Evolutionary conservation across 495 filamentous ascomycete species (phyloP), one percentile per base, ranked within the genome.

Genomic region (Tirmania nivea): DNA sequence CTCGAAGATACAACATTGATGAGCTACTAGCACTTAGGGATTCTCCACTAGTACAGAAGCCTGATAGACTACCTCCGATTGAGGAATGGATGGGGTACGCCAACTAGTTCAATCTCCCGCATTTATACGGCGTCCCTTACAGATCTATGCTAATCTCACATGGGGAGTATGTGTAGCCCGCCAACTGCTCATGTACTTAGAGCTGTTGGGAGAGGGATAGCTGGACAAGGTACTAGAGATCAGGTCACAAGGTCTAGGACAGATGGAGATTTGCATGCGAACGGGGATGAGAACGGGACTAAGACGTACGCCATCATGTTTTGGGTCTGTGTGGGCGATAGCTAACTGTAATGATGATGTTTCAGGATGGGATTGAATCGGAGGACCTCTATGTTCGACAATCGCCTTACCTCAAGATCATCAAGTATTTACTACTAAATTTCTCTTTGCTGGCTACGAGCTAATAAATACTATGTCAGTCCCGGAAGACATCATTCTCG

Each of bases 61-160:
- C 90, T 35, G 67, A 77, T 49, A 73, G 72, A 51, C 75, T 99
- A 45, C 90, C 90, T 25, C 81, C 87, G 21, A 77, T 83, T 54
- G 87, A 93, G 71, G 87, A 96, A 73, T 99, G 90, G 90, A 94
- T 96, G 86, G 88, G 89, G 86, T 93, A 75, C 64, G 80, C 25
- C 25, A 7, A 3, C 25, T 31, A 31, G 25, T 31, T 31, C 25
- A 31, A 31, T 31, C 25, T 31, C 19, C 67, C 69, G 60, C 69
- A 75, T 54, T 65, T 66, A 37, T 71, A 71, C 51, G 67, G 48
- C 47, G 50, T 51, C 35, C 48, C 54, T 16, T 60, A 51, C 54
- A 70, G 69, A 55, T 58, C 64, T 2, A 25, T 31, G 25, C 25
- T 31, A 31, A 31, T 31, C 25, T 31, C 4, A 31, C 25, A 31